Conservation (phyloP, 2,329 filamentous ascomycete species). For the Colletotrichum phormii region DNA sequence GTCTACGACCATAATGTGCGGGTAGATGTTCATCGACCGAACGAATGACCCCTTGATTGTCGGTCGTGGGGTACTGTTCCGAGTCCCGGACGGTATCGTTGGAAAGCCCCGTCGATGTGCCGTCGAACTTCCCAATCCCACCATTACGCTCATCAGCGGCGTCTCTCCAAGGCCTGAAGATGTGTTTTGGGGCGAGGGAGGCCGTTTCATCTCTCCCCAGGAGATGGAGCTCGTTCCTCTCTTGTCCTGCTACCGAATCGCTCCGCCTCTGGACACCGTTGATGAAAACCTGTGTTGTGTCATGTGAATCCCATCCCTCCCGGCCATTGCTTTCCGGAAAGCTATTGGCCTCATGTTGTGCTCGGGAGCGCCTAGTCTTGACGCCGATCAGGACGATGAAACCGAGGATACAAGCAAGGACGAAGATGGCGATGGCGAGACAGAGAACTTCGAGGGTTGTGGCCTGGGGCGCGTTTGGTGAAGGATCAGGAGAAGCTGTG, state of each 20-base stretch:
- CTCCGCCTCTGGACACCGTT: slow-evolving; percentile 43
- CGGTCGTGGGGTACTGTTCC: background rate
- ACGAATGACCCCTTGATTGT: background rate
- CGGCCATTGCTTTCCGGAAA: slow-evolving; percentile 15
- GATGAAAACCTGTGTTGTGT: slow-evolving; percentile 38
- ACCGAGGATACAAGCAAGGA: slow-evolving; percentile 47
- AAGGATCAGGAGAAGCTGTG: background rate
- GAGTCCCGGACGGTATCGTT: slow-evolving; percentile 8
- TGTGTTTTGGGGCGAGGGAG: slow-evolving; percentile 17
- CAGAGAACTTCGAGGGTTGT: slow-evolving; percentile 48
- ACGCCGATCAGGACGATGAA: slow-evolving; percentile 44
- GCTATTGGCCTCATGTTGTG: slow-evolving; percentile 35
- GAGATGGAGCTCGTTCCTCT: slow-evolving; percentile 40
- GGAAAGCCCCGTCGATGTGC: slow-evolving; percentile 31
- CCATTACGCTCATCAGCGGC: background rate
- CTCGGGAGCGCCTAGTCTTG: background rate
- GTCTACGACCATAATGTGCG: background rate
- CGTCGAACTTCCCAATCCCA: slow-evolving; percentile 11
- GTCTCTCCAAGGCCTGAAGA: slow-evolving; percentile 3
- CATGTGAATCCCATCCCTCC: background rate
- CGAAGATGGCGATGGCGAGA: slow-evolving; percentile 46
- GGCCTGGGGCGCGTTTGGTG: slow-evolving; percentile 35
- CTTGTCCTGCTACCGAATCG: slow-evolving; percentile 41
- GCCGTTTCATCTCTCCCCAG: slow-evolving; percentile 39
- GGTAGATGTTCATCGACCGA: background rate